Evolutionary conservation across 345 rosid species (phyloP).

Genomic region (Pugionium dolabratum): DNA sequence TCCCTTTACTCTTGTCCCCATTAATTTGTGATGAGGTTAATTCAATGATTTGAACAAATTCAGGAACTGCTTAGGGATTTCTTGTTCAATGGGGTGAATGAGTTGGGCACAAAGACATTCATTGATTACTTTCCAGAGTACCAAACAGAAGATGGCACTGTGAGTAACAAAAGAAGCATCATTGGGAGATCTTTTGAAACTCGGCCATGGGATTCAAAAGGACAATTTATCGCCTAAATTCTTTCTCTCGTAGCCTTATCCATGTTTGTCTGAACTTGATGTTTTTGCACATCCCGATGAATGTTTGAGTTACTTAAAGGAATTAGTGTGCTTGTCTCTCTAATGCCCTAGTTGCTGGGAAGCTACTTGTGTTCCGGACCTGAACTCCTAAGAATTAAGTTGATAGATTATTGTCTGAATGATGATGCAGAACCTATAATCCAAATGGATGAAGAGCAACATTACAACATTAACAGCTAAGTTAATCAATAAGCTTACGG

Average conservation of each 20-base stretch:
- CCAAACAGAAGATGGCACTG: slow-evolving; percentile 56
- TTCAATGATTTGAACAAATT: not conserved
- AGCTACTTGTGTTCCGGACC: too few species aligned
- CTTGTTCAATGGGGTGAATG: slow-evolving; percentile 65
- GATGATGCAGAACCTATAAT: too few species aligned
- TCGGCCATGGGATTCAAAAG: slow-evolving; percentile 37
- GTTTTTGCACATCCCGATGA: too few species aligned
- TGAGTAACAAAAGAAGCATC: slow-evolving; percentile 38
- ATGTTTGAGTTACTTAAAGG: too few species aligned
- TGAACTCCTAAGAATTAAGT: not conserved
- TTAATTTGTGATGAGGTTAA: not conserved
- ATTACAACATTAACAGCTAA: too few species aligned
- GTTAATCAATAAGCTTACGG: too few species aligned
- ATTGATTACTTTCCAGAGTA: slow-evolving; percentile 92
- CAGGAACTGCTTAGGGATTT: slow-evolving; percentile 77
- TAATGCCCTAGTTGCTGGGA: too few species aligned
- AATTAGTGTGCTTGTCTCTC: too few species aligned
- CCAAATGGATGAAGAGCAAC: too few species aligned
- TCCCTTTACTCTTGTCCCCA: not conserved
- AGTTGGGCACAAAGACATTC: slow-evolving; percentile 72
- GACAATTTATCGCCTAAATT: slow-evolving; percentile 24
- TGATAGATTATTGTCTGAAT: too few species aligned
- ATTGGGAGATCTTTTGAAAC: slow-evolving; percentile 37
- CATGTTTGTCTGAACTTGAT: too few species aligned
- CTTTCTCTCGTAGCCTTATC: not conserved